Conservation (phyloP, 2,329 filamentous ascomycete genomes). For the Aschersonia sp. region DNA sequence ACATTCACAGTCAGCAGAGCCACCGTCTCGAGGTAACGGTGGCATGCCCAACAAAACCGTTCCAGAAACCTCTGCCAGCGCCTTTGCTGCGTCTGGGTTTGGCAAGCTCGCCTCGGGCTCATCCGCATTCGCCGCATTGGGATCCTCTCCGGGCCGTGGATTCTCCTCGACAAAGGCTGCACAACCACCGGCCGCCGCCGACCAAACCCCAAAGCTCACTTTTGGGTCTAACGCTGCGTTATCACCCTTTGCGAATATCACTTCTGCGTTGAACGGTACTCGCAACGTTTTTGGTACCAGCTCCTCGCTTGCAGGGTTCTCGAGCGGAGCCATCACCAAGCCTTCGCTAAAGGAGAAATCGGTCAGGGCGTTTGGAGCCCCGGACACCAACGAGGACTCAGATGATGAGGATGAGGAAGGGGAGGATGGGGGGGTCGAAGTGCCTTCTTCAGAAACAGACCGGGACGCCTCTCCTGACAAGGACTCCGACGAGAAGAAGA, state of each 20-base stretch:
- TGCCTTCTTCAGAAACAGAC: slow-evolving; percentile 30
- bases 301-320: slow-evolving; percentile 28
- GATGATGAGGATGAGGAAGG: slow-evolving; percentile 24
- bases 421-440: slow-evolving; percentile 24
- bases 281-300: slow-evolving; percentile 20
- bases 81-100: slow-evolving; percentile 56
- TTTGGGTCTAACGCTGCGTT: slow-evolving; percentile 27
- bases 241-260: slow-evolving; percentile 34
- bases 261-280: slow-evolving; percentile 22
- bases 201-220: slow-evolving; percentile 28
- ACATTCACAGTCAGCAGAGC: background rate
- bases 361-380: slow-evolving; percentile 63
- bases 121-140: slow-evolving; percentile 50
- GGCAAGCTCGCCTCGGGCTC: slow-evolving; percentile 48
- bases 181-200: slow-evolving; percentile 2
- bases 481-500: slow-evolving; percentile 49
- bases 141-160: slow-evolving; percentile 28
- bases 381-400: slow-evolving; percentile 46
- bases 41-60: background rate
- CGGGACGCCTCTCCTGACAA: slow-evolving; percentile 32
- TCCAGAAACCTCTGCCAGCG: slow-evolving; percentile 35
- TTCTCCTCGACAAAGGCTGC: slow-evolving; percentile 25
- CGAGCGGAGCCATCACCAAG: slow-evolving; percentile 46
- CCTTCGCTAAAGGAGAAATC: slow-evolving; percentile 42
- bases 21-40: background rate